Conservation (phyloP, 345 rosid genomes). For the Eucalyptus curtisii region DNA sequence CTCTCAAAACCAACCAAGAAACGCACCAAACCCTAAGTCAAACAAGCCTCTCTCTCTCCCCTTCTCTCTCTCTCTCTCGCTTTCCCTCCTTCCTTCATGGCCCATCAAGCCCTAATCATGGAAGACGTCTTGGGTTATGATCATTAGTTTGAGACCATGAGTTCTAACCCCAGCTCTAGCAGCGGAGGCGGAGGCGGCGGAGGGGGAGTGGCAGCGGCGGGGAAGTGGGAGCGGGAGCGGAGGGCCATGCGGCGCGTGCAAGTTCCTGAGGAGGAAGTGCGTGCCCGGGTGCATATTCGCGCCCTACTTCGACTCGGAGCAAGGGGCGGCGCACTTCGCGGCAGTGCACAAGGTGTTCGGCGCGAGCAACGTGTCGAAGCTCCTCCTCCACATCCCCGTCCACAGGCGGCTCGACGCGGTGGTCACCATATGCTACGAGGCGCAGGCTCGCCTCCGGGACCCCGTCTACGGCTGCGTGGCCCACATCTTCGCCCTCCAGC, state of each 20-base stretch:
- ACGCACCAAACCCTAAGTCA: conserved; percentile 8
- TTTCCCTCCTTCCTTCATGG: background rate
- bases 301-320: conserved; percentile 83
- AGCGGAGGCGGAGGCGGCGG: background rate
- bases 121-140: background rate
- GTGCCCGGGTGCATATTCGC: conserved; percentile 74
- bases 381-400: conserved; percentile 49
- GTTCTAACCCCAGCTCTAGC: conserved; percentile 21
- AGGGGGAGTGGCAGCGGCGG: background rate
- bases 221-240: background rate
- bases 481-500: conserved; percentile 76
- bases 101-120: conserved; percentile 3
- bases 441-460: conserved; percentile 70
- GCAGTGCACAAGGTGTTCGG: conserved; percentile 91
- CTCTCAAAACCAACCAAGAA: background rate
- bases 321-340: conserved; percentile 70
- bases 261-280: conserved; percentile 76
- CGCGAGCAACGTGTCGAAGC: conserved; percentile 84
- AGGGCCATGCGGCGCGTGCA: conserved; percentile 91
- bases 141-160: conserved; percentile 18
- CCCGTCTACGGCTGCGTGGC: conserved; percentile 86
- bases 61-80: background rate
- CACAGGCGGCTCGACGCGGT: conserved; percentile 72
- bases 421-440: conserved; percentile 70
- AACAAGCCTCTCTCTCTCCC: background rate